phyloP scores from a whole-genome alignment of 805 yeast species.

The Ogataea angusta region DNA sequence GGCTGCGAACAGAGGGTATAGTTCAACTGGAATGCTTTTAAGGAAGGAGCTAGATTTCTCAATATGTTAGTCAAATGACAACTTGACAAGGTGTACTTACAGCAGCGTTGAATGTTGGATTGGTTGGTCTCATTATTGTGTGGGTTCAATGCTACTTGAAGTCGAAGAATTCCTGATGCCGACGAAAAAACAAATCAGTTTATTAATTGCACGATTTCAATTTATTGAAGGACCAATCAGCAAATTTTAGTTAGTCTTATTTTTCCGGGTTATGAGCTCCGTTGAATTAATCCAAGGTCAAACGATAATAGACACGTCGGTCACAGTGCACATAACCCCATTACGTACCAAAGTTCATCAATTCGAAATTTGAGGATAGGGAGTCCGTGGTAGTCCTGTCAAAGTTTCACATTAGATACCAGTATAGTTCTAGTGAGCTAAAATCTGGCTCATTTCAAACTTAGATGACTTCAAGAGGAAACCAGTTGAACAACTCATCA shows the following conservation, averaged over 20 bases:
- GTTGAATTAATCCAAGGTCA: neutral
- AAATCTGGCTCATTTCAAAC: no score
- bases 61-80: neutral
- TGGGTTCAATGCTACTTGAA: neutral
- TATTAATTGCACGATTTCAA: conserved; percentile 1
- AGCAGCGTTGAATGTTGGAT: conserved; percentile 44
- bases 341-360: no score
- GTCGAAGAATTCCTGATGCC: neutral
- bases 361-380: no score
- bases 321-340: conserved; percentile 4
- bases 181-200: neutral
- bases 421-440: no score
- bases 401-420: no score
- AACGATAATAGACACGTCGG: conserved; percentile 1
- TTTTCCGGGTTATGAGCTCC: conserved; percentile 5
- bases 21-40: conserved; percentile 47
- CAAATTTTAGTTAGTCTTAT: neutral
- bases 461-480: conserved; percentile 6
- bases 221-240: conserved; percentile 8
- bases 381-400: no score
- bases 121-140: conserved; percentile 47
- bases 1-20: conserved; percentile 56
- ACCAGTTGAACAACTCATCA: neutral
- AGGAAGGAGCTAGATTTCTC: conserved; percentile 15
- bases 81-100: conserved; percentile 29